These are phyloP conservation scores for Panicum virgatum DNA, from an alignment of 202 grass and related monocot genomes.

Conservation along the genomic window DNA sequence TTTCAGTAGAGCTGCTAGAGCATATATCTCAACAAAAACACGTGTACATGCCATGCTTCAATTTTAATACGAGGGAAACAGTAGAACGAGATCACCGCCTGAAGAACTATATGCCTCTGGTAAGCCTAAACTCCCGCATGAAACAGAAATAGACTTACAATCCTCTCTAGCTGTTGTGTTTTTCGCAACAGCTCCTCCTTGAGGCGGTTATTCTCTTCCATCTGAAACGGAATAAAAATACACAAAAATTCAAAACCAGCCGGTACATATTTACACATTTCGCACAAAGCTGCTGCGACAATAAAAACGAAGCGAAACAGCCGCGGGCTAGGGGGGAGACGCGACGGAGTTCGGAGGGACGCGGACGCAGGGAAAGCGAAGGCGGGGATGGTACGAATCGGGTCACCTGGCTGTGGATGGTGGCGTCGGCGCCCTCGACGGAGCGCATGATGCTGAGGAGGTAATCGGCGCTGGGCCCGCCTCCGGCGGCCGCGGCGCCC, in stretches of 20 bases:
- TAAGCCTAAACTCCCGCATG: neutral
- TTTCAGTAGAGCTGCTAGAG: neutral
- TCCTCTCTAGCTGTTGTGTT: slow-evolving; percentile 61
- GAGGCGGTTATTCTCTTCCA: slow-evolving; percentile 73
- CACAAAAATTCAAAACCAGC: neutral
- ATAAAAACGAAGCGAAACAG: neutral
- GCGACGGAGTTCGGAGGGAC: neutral
- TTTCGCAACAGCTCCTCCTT: slow-evolving; percentile 78
- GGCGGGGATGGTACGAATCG: neutral
- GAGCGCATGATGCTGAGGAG: slow-evolving; percentile 64
- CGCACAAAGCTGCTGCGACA: neutral
- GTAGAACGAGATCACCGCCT: neutral
- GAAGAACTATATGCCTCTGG: neutral
- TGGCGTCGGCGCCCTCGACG: slow-evolving; percentile 74
- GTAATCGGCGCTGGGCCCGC: neutral
- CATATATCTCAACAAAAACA: neutral
- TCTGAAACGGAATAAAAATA: slow-evolving; percentile 36
- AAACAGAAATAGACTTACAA: slow-evolving; percentile 42
- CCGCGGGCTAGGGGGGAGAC: neutral
- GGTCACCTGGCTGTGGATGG: slow-evolving; percentile 75
- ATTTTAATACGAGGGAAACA: neutral
- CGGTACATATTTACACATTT: neutral
- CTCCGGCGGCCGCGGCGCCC: neutral
- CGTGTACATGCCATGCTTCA: neutral
- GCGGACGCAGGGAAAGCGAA: neutral